Conservation (phyloP, 768 basidiomycete genomes). For the Atractiella rhizophila region DNA sequence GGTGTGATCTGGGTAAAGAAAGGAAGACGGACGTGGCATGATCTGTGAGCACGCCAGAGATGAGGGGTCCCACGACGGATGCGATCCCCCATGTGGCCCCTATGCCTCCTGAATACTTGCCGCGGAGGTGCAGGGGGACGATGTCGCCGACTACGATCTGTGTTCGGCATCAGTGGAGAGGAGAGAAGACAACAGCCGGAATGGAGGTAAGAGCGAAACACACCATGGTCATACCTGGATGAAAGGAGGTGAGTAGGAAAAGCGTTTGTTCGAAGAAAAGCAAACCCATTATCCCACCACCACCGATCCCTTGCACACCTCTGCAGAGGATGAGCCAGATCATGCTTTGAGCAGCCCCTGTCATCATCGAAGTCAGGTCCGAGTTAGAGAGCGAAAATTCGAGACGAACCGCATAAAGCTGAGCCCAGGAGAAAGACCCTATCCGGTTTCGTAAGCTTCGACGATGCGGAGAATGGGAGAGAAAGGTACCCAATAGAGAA, state of each 20-base stretch:
- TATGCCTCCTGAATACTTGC: slow-evolving; percentile 17
- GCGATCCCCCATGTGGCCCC: slow-evolving; percentile 19
- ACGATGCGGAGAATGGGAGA: slow-evolving; percentile 34
- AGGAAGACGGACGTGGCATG: no score
- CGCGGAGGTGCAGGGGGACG: slow-evolving; percentile 19
- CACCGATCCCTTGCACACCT: slow-evolving; percentile 61
- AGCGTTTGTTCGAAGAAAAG: neutral
- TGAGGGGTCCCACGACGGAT: slow-evolving; percentile 17
- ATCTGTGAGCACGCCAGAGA: no score
- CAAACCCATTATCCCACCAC: slow-evolving; percentile 18
- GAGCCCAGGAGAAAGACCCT: slow-evolving; percentile 38
- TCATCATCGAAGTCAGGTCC: slow-evolving; percentile 23
- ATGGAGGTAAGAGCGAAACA: no score
- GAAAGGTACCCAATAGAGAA: slow-evolving; percentile 47
- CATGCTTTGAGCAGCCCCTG: slow-evolving; percentile 56
- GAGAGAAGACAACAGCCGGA: no score
- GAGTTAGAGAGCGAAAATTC: neutral
- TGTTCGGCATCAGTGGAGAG: no score
- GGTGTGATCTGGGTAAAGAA: no score
- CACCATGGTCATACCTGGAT: no score
- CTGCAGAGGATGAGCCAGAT: slow-evolving; percentile 49
- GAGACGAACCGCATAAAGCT: slow-evolving; percentile 10
- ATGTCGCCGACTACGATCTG: slow-evolving; percentile 19
- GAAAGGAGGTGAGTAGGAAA: no score
- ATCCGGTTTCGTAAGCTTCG: no score